These are phyloP conservation scores for Venturia nashicola DNA, from an alignment of 2,329 filamentous ascomycete genomes.

Conservation along the genomic window DNA sequence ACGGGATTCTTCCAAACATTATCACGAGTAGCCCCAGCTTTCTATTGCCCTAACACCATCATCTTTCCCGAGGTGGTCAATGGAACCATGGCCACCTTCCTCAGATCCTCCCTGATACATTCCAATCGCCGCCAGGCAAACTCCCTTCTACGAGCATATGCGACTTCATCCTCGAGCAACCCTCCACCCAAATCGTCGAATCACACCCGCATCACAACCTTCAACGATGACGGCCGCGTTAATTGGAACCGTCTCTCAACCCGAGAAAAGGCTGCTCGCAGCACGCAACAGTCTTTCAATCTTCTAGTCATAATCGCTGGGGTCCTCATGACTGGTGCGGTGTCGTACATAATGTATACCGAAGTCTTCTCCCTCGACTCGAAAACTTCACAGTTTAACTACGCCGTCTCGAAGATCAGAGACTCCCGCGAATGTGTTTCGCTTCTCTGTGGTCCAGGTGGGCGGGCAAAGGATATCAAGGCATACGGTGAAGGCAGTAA, in stretches of 20 bases:
- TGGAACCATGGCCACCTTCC: conserved; percentile 3
- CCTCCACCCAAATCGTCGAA: conserved; percentile 38
- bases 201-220: conserved; percentile 55
- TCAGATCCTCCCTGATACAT: neutral
- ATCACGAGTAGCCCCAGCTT: too few relatives aligned
- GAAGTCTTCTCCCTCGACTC: conserved; percentile 77
- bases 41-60: neutral
- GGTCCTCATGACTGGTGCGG: conserved; percentile 62
- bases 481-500: conserved; percentile 68
- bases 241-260: conserved; percentile 67
- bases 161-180: conserved; percentile 16
- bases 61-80: neutral
- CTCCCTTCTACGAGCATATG: neutral
- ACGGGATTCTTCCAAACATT: too few relatives aligned
- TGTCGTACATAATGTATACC: conserved; percentile 64
- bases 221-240: conserved; percentile 75
- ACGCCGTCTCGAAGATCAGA: conserved; percentile 68
- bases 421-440: conserved; percentile 57
- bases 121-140: neutral
- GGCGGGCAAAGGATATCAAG: conserved; percentile 54
- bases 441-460: conserved; percentile 53
- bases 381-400: conserved; percentile 80
- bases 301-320: conserved; percentile 66
- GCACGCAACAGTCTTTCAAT: conserved; percentile 86
- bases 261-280: conserved; percentile 68